Evolutionary conservation across 257 asterid genomes (phyloP), one percentile per base, ranked within the genome.

Genomic region (Primulina tabacum): DNA sequence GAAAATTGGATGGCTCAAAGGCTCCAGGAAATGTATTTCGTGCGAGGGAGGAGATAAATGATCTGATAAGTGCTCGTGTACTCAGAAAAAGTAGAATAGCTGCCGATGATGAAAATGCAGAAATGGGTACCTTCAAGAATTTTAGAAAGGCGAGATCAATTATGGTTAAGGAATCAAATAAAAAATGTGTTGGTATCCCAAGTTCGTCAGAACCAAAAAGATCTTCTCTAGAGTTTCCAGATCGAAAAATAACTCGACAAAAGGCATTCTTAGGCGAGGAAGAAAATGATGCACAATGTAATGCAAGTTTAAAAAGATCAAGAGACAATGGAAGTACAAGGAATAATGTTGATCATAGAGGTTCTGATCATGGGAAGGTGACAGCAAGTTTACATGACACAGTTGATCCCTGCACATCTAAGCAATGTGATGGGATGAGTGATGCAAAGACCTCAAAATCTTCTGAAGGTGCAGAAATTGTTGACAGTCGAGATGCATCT

Each of bases 401-500:
- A 58, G 80, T 64, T 32, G 82, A 70, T 24, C 24, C 59, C 21
- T 40, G 62, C 67, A 67, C 47, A 58, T 76, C 75, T 24, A 71
- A 62, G 53, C 78, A 70, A 60, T 72, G 75, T 62, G 73, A 72
- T 60, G 66, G 60, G 67, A 79, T 75, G 43, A 73, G 40, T 60
- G 75, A 71, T 74, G 47, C 40, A 21, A 76, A 60, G 73, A 59
- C 53, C 34, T 38, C 16, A 35, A 56, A 8, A 75, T 73, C 73
- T 59, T 72, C 76, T 65, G 78, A 69, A 75, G 75, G 72, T 43
- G 71, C 67, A 74, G 74, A 78, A 75, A 59, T 65, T 62, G 71
- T 70, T 77, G 77, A 70, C 30, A 60, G 77, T 21, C 38, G 50
- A 62, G 88, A 90, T 76, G 70, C 82, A 70, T 73, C 90, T 60